phyloP scores from a whole-genome alignment of 371 early-diverging fungal species.

The Entomophthora muscae region DNA sequence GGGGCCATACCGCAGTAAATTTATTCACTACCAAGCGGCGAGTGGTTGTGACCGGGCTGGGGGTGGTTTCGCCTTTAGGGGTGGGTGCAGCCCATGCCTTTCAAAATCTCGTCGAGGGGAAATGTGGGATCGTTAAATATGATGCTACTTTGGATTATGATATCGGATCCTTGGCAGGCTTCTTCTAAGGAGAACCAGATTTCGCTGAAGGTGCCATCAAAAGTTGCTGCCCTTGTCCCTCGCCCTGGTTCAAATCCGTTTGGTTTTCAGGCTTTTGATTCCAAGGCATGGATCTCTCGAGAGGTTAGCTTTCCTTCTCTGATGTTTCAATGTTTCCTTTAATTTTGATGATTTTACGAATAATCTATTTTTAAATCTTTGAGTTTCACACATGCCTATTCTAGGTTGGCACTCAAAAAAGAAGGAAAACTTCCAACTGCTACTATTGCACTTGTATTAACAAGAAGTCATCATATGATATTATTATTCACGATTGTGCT shows the following conservation, averaged over 20 bases:
- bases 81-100: constrained; percentile 52
- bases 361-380: too few relatives aligned
- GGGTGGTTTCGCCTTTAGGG: constrained; percentile 84
- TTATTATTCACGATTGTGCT: too few relatives aligned
- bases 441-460: too few relatives aligned
- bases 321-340: too few relatives aligned
- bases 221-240: constrained; percentile 61
- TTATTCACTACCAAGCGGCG: constrained; percentile 14
- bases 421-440: too few relatives aligned
- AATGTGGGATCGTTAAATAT: constrained; percentile 44
- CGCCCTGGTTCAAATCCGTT: constrained; percentile 18
- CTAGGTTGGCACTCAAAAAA: too few relatives aligned
- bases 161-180: background rate
- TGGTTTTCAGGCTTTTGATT: constrained; percentile 37
- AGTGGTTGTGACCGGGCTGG: constrained; percentile 90
- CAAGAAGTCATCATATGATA: too few relatives aligned
- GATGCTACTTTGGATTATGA: constrained; percentile 23
- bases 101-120: constrained; percentile 47
- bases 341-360: too few relatives aligned
- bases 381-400: too few relatives aligned
- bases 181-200: background rate
- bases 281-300: constrained; percentile 48
- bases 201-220: constrained; percentile 43
- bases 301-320: constrained; percentile 31
- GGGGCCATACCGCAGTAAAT: too few relatives aligned